Conservation (phyloP, 225 moss, liverwort and hornwort species). For the Sphagnum tenellum region DNA sequence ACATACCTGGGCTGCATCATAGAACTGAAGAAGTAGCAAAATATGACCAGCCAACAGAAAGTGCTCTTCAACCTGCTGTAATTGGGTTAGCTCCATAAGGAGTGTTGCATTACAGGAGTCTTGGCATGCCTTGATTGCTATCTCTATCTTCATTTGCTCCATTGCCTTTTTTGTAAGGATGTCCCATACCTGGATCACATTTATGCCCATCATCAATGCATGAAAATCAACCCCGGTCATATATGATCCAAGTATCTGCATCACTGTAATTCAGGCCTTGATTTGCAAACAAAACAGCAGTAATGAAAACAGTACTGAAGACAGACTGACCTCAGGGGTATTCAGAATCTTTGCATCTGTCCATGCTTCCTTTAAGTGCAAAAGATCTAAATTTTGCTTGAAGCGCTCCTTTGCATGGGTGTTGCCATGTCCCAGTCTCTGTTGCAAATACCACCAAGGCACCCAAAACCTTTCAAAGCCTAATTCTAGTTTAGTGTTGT, state of each 20-base stretch:
- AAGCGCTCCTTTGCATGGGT: conserved; percentile 20
- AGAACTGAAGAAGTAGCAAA: conserved; percentile 34
- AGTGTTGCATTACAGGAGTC: conserved; percentile 27
- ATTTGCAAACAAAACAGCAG: neutral
- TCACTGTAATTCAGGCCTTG: too few species aligned
- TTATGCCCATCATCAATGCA: neutral
- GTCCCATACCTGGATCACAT: conserved; percentile 35
- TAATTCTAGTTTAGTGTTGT: too few species aligned
- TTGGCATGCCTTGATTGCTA: conserved; percentile 61
- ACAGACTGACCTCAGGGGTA: conserved; percentile 14
- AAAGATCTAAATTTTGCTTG: conserved; percentile 30
- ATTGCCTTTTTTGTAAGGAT: conserved; percentile 17
- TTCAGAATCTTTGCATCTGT: conserved; percentile 25
- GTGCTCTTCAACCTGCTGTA: conserved; percentile 61
- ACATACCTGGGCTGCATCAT: conserved; percentile 37
- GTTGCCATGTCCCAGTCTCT: conserved; percentile 9
- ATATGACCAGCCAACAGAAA: conserved; percentile 31
- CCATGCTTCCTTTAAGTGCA: conserved; percentile 62
- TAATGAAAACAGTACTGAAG: neutral
- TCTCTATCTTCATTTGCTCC: conserved; percentile 38
- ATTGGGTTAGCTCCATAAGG: conserved; percentile 22
- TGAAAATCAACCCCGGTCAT: too few species aligned
- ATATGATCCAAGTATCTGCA: too few species aligned
- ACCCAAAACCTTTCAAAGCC: too few species aligned
- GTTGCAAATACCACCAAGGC: too few species aligned